Evolutionary conservation across 306 rosid species (phyloP).

Genomic region (Cucumis cinereus): DNA sequence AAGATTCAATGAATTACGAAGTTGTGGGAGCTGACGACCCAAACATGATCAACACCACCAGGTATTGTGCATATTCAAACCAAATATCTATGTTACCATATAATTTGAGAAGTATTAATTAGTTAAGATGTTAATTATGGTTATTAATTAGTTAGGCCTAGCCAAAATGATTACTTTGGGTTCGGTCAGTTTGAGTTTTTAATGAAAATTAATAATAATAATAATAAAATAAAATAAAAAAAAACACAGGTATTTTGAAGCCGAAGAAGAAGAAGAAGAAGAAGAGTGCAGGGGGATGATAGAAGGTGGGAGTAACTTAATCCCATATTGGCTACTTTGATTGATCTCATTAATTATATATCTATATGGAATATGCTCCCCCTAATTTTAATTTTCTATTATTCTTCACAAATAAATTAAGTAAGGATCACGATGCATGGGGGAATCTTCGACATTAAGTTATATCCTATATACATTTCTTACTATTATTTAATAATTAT

Average conservation of each 20-base stretch:
- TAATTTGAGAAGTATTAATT: not conserved
- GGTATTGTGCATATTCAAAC: not conserved
- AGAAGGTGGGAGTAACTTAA: not conserved
- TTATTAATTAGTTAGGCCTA: not conserved
- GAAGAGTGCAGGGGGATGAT: not conserved
- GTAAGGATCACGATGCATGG: not conserved
- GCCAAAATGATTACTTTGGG: not conserved
- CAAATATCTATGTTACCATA: not conserved
- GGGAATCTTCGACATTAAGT: not conserved
- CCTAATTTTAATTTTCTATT: not conserved
- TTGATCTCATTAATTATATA: not conserved
- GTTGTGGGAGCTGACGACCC: not conserved
- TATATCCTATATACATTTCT: not conserved
- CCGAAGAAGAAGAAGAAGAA: not conserved
- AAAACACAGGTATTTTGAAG: not conserved
- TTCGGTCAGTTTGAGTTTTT: not conserved
- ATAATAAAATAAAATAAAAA: too few species aligned
- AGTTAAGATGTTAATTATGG: too few species aligned
- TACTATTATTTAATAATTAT: not conserved
- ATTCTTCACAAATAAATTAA: not conserved
- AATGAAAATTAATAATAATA: not conserved
- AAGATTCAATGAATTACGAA: not conserved
- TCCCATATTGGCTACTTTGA: constrained; percentile 2
- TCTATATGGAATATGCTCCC: not conserved
- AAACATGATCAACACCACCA: not conserved